Conservation (phyloP, 768 basidiomycete species). For the Lactarius vividus region DNA sequence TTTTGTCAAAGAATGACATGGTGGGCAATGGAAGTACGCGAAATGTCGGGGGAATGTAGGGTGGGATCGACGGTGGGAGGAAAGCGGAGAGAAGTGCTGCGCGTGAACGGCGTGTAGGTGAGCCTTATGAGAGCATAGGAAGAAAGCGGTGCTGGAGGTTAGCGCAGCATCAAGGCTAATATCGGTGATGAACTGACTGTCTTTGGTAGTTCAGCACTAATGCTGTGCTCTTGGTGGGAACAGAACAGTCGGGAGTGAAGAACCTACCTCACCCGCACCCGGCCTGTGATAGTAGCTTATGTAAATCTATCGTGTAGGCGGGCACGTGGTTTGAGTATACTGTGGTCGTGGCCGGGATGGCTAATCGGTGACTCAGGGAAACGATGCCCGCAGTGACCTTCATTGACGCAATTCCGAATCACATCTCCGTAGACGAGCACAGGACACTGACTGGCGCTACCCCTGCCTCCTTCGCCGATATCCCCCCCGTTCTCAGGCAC, state of each 20-base stretch:
- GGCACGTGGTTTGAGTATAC: not conserved
- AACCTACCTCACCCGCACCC: not conserved
- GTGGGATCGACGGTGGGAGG: not conserved
- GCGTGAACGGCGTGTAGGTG: not conserved
- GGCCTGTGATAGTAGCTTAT: not conserved
- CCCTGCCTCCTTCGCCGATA: conserved; percentile 78
- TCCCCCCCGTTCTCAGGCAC: conserved; percentile 79
- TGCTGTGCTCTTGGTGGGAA: conserved; percentile 2
- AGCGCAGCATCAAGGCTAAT: not conserved
- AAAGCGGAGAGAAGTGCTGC: not conserved
- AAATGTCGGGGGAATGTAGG: not conserved
- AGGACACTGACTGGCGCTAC: conserved; percentile 67
- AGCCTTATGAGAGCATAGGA: not conserved
- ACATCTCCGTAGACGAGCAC: conserved; percentile 66
- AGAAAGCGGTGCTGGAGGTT: conserved; percentile 3
- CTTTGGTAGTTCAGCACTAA: not conserved
- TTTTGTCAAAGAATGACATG: conserved; percentile 58
- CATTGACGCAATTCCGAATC: conserved; percentile 43
- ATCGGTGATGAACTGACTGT: not conserved
- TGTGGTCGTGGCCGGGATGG: not conserved
- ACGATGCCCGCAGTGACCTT: conserved; percentile 35
- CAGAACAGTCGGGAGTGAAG: not conserved
- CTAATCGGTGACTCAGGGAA: not conserved
- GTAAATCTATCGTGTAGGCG: not conserved
- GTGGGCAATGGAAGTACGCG: not conserved